A percentile compares a stretch with the other conserved stretches of the same genome.
Evolutionary conservation across 148 eudicot genomes (phyloP).

Genomic region (Amaranthus cruentus): DNA sequence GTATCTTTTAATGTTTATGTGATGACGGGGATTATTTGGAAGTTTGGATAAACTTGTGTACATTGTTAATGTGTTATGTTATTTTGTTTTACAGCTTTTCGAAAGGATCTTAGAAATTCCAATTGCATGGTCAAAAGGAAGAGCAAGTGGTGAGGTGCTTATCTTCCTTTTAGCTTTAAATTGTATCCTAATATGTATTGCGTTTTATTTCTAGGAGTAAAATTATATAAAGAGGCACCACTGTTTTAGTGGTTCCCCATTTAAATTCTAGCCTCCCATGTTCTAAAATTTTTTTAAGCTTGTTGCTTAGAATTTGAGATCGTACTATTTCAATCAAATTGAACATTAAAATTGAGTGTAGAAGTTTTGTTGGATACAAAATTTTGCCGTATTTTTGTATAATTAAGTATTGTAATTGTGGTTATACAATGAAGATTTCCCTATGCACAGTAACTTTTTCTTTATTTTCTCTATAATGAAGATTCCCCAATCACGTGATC

Average conservation of each 20-base stretch:
- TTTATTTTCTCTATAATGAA: too few relatives aligned
- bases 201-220: constrained; percentile 8
- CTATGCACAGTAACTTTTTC: too few relatives aligned
- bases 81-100: constrained; percentile 61
- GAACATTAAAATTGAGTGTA: background rate
- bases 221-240: constrained; percentile 1
- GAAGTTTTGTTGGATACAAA: background rate
- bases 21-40: constrained; percentile 1
- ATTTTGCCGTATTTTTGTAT: background rate
- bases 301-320: background rate
- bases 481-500: too few relatives aligned
- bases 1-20: constrained; percentile 26
- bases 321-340: background rate
- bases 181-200: constrained; percentile 1
- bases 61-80: background rate
- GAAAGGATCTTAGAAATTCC: constrained; percentile 97
- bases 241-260: background rate
- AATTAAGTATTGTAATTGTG: too few relatives aligned
- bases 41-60: background rate
- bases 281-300: background rate
- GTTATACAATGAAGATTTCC: too few relatives aligned
- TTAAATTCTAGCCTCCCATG: background rate
- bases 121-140: constrained; percentile 80
- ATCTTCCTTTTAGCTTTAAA: constrained; percentile 31
- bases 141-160: constrained; percentile 99